These are phyloP conservation scores for Colletotrichum sp. DNA, from an alignment of 2,329 filamentous ascomycete species.

Conservation along the genomic window DNA sequence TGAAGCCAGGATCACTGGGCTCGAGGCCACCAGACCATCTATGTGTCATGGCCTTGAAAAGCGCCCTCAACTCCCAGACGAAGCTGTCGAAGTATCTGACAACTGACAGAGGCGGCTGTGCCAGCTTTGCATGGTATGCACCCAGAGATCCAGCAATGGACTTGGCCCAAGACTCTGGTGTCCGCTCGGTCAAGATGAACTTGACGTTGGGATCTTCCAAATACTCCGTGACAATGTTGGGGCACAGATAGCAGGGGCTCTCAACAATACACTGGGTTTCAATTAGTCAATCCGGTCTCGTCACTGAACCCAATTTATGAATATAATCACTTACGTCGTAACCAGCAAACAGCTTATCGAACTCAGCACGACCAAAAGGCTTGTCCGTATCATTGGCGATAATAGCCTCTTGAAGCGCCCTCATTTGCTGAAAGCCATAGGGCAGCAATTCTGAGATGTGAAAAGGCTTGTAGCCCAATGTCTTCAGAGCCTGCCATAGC, in stretches of 20 bases:
- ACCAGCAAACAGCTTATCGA: conserved; percentile 44
- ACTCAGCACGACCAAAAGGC: conserved; percentile 38
- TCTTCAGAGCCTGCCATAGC: conserved; percentile 36
- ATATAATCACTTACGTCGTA: conserved; percentile 30
- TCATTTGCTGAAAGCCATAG: conserved; percentile 26
- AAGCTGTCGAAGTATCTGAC: conserved; percentile 13
- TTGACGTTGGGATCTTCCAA: conserved; percentile 34
- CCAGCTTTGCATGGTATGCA: conserved; percentile 11
- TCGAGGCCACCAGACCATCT: conserved; percentile 14
- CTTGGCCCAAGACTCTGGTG: conserved; percentile 36
- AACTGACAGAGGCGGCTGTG: conserved; percentile 12
- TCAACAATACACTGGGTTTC: background rate
- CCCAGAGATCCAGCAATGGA: conserved; percentile 32
- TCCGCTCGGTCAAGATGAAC: conserved; percentile 39
- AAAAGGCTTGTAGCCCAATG: conserved; percentile 40
- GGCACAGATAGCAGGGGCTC: conserved; percentile 32
- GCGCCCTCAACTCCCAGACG: conserved; percentile 7
- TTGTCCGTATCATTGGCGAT: conserved; percentile 26
- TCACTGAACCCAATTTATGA: background rate
- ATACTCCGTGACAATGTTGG: conserved; percentile 29
- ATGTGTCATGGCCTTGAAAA: conserved; percentile 9
- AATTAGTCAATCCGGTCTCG: background rate
- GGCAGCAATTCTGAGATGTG: conserved; percentile 37
- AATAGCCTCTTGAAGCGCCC: conserved; percentile 34
- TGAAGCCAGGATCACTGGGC: background rate